phyloP scores from a whole-genome alignment of 1,284 basidiomycete genomes.

The Fomitopsis pinicola region DNA sequence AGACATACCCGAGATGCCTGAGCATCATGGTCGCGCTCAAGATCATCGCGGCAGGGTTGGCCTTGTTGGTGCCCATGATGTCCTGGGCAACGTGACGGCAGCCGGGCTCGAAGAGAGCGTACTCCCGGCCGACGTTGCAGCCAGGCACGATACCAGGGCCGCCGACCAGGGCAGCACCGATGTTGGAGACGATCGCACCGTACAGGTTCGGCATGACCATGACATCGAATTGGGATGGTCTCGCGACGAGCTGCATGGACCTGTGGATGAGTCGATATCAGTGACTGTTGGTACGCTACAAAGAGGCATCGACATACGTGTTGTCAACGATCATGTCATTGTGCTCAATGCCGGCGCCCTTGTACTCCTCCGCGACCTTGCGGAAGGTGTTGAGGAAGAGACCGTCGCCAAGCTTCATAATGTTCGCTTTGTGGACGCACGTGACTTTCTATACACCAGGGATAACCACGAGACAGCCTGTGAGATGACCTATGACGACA shows the following conservation, averaged over 20 bases:
- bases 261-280: constrained; percentile 32
- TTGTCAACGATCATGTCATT: constrained; percentile 99
- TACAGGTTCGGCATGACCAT: constrained; percentile 99
- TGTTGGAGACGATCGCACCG: constrained; percentile 97
- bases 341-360: constrained; percentile 85
- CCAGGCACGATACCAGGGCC: constrained; percentile 98
- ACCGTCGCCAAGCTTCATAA: constrained; percentile 99
- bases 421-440: constrained; percentile 99
- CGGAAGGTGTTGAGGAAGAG: constrained; percentile 99
- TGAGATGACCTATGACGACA: constrained; percentile 2
- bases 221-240: constrained; percentile 95
- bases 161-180: constrained; percentile 96
- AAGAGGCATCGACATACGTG: constrained; percentile 53
- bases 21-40: constrained; percentile 99
- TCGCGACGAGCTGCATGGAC: constrained; percentile 98
- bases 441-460: constrained; percentile 84
- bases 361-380: constrained; percentile 93
- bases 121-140: constrained; percentile 97
- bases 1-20: constrained; percentile 80
- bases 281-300: constrained; percentile 3
- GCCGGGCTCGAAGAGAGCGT: constrained; percentile 97
- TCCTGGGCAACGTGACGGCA: constrained; percentile 98
- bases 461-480: neutral
- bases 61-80: constrained; percentile 96
- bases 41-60: constrained; percentile 98